Base-by-base conservation (phyloP, 495 filamentous ascomycete species). In the Bacidia gigantensis region DNA sequence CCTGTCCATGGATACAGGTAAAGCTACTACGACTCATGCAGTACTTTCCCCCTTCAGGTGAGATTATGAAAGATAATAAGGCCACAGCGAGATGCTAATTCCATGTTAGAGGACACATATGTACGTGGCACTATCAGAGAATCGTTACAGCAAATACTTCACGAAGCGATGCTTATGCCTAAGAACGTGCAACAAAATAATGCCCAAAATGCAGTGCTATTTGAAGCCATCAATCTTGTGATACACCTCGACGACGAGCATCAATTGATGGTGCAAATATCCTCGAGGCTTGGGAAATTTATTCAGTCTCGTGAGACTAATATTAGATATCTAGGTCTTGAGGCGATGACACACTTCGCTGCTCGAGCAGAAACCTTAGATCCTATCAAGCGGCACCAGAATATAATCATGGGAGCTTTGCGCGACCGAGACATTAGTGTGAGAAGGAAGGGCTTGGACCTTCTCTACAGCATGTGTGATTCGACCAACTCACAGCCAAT, bases 141-240 rank as follows among this genome's bases (percentile, higher is more conserved):
- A 58, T 92, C 90, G 3, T 67, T 97, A 21, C 82, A 90, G 63
- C 86, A 83, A 59, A 93, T 95, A 14, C 77, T 99, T 62, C 84
- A 96, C 60, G 68, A 83, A 29, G 92, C 92, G 1, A 79, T 94
- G 72, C 88, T 95, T 57, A 86, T 87, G 60, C 90, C 87, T 11
- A 99, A 97, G 69, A 97, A 99, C 58, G 93, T 97, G 14, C 93
- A 99, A 68, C 92, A 99, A 64, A 99, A 99, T 64, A 99, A 99
- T 67, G 93, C 93, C 0, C 93, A 97, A 61, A 97, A 99, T 60
- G 93, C 93, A 0, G 87, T 99, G 23, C 76, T 99, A 0, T 99
- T 99, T 57, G 93, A 99, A 71, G 93, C 89, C 45, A 97, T 99
- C 66, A 96, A 97, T 62, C 81, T 99, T 49, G 89, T 94, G 53